phyloP scores from a whole-genome alignment of 2,329 filamentous ascomycete species.

The Diaporthe citrichinensis region DNA sequence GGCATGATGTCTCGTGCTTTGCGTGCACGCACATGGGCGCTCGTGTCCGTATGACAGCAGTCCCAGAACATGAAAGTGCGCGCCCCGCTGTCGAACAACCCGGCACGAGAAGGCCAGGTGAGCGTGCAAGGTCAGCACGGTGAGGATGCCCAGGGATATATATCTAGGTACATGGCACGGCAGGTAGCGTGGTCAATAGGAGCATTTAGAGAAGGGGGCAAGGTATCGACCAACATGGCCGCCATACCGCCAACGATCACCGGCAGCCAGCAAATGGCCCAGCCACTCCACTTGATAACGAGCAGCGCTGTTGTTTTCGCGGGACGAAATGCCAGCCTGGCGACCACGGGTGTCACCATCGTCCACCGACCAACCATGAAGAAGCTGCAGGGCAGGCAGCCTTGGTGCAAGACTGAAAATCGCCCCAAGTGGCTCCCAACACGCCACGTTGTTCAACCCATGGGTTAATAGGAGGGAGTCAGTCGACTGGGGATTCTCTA shows the following conservation, averaged over 20 bases:
- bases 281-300: slow-evolving; percentile 22
- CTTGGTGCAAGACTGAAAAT: not conserved
- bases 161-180: not conserved
- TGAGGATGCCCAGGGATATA: not conserved
- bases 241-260: not conserved
- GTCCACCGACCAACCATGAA: slow-evolving; percentile 1
- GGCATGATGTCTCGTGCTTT: slow-evolving; percentile 10
- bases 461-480: not conserved
- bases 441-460: slow-evolving; percentile 33
- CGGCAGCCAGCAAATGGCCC: slow-evolving; percentile 7
- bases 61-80: not conserved
- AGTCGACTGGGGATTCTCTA: not conserved
- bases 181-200: not conserved
- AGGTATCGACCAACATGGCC: not conserved
- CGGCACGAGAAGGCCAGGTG: not conserved
- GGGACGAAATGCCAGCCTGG: not conserved
- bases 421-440: slow-evolving; percentile 31
- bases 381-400: slow-evolving; percentile 15
- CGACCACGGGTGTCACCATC: slow-evolving; percentile 5
- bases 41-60: slow-evolving; percentile 1
- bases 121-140: not conserved
- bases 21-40: slow-evolving; percentile 1
- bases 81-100: not conserved
- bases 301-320: slow-evolving; percentile 3
- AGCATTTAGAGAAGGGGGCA: not conserved